phyloP scores from a whole-genome alignment of 768 basidiomycete species.

The Hericium alpestre region DNA sequence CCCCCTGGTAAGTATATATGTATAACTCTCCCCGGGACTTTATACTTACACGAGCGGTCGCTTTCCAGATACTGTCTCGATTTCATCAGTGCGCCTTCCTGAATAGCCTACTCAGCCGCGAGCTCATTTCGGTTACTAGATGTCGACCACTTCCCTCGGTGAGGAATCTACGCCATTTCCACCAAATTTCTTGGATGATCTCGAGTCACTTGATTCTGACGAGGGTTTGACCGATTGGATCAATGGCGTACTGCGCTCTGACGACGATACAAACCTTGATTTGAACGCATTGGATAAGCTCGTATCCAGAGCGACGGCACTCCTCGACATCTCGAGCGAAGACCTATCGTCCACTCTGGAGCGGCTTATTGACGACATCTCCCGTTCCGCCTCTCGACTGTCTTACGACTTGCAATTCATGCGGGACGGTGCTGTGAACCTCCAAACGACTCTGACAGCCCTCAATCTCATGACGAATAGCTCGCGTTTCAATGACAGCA shows the following conservation, averaged over 20 bases:
- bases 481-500: constrained; percentile 47
- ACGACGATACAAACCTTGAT: constrained; percentile 2
- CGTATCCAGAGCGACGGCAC: constrained; percentile 63
- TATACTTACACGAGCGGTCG: too few relatives aligned
- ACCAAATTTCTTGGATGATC: constrained; percentile 4
- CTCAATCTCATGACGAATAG: constrained; percentile 47
- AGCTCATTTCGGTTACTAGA: neutral
- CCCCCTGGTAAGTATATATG: too few relatives aligned
- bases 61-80: too few relatives aligned
- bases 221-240: constrained; percentile 22
- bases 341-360: constrained; percentile 85
- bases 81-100: too few relatives aligned
- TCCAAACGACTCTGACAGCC: constrained; percentile 55
- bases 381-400: constrained; percentile 80
- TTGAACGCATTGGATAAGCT: constrained; percentile 54
- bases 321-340: constrained; percentile 78
- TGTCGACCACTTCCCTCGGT: neutral
- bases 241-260: constrained; percentile 16
- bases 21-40: too few relatives aligned
- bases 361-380: constrained; percentile 84
- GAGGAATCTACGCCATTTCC: constrained; percentile 4
- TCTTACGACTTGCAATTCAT: constrained; percentile 97
- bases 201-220: constrained; percentile 17
- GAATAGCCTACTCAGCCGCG: too few relatives aligned
- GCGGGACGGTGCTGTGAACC: constrained; percentile 76